Evolutionary conservation across 768 basidiomycete species (phyloP).

Genomic region (Auriculariales sp.): DNA sequence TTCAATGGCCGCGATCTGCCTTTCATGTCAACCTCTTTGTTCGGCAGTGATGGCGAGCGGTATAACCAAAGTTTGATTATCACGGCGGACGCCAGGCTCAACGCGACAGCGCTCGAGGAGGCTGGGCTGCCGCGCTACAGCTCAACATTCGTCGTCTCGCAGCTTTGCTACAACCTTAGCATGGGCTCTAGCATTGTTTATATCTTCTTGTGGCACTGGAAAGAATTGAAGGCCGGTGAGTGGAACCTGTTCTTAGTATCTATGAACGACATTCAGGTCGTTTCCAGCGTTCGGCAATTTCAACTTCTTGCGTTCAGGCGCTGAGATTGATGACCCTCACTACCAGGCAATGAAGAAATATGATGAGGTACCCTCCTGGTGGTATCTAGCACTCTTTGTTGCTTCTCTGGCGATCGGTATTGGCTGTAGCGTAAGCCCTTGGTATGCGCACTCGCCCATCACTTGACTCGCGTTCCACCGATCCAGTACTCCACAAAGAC

Average conservation of each 20-base stretch:
- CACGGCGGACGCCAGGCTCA: slow-evolving; percentile 22
- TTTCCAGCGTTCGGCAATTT: slow-evolving; percentile 26
- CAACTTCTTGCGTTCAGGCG: slow-evolving; percentile 22
- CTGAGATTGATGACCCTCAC: slow-evolving; percentile 36
- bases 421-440: slow-evolving; percentile 21
- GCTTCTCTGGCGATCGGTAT: slow-evolving; percentile 33
- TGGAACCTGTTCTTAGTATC: slow-evolving; percentile 2
- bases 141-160: slow-evolving; percentile 32
- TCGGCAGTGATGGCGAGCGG: slow-evolving; percentile 19
- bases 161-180: slow-evolving; percentile 34
- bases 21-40: slow-evolving; percentile 35
- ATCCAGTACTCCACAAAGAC: background rate
- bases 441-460: too few species aligned
- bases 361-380: slow-evolving; percentile 36
- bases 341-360: slow-evolving; percentile 38
- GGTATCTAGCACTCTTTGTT: slow-evolving; percentile 30
- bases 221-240: slow-evolving; percentile 28
- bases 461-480: too few species aligned
- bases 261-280: background rate
- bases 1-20: slow-evolving; percentile 30
- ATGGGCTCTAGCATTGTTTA: slow-evolving; percentile 36
- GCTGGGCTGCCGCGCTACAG: slow-evolving; percentile 22
- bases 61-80: slow-evolving; percentile 31
- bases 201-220: slow-evolving; percentile 37
- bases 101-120: slow-evolving; percentile 14